These are phyloP conservation scores for Diaporthe helianthi DNA, from an alignment of 2,329 filamentous ascomycete species.

Conservation along the genomic window DNA sequence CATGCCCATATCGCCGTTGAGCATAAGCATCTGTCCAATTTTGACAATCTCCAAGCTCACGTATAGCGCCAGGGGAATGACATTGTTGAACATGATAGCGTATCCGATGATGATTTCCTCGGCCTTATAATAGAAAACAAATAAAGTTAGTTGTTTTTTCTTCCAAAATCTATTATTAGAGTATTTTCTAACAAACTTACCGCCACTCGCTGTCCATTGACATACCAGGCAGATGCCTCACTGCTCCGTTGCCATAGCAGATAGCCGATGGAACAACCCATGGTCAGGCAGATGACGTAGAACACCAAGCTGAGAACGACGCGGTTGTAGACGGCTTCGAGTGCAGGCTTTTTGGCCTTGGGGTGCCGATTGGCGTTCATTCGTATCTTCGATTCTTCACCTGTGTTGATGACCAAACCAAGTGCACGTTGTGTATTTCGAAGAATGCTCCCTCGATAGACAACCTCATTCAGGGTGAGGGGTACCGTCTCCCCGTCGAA, in stretches of 20 bases:
- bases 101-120: constrained; percentile 87
- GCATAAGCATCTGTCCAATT: constrained; percentile 76
- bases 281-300: constrained; percentile 79
- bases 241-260: constrained; percentile 73
- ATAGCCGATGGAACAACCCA: constrained; percentile 85
- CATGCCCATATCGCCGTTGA: constrained; percentile 87
- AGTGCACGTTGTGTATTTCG: constrained; percentile 78
- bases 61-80: constrained; percentile 90
- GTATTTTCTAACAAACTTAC: too few species aligned
- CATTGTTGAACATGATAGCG: constrained; percentile 96
- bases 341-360: constrained; percentile 75
- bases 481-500: constrained; percentile 66
- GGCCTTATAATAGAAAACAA: too few species aligned
- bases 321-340: constrained; percentile 75
- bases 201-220: constrained; percentile 72
- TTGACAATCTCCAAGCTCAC: constrained; percentile 91
- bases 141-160: too few species aligned
- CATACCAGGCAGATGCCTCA: constrained; percentile 78
- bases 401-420: constrained; percentile 85
- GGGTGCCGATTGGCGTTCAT: constrained; percentile 88
- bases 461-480: constrained; percentile 79
- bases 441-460: constrained; percentile 85
- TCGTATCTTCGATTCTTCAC: constrained; percentile 84
- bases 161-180: too few species aligned
- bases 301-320: constrained; percentile 81